Evolutionary conservation across 23 red algal genomes (phyloP).

Genomic region (Gracilaria domingensis): DNA sequence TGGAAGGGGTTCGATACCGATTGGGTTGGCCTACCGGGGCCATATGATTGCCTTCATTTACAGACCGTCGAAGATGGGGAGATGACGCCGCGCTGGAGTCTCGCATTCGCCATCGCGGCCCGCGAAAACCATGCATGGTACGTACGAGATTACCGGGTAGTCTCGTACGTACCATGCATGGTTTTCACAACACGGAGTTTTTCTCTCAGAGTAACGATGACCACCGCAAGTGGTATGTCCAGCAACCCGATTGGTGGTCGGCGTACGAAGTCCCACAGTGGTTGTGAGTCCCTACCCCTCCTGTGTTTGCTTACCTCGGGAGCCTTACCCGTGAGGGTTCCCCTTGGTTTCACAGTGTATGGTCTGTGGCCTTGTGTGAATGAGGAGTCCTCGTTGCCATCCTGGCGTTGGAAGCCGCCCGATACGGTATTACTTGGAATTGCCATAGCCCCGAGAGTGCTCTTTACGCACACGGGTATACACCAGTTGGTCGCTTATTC

Average conservation of each 20-base stretch:
- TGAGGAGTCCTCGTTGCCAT: constrained; percentile 7
- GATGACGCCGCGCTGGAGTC: background rate
- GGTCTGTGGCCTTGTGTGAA: background rate
- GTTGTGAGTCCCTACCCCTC: background rate
- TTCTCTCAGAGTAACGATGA: background rate
- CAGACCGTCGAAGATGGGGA: background rate
- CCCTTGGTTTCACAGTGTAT: background rate
- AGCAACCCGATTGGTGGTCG: background rate
- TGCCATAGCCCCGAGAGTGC: background rate
- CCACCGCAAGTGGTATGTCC: background rate
- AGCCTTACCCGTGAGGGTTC: background rate
- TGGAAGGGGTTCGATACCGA: background rate
- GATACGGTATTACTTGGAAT: constrained; percentile 13
- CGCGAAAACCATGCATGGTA: too few relatives aligned
- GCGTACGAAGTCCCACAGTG: background rate
- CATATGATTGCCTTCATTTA: background rate
- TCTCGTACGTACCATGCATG: background rate
- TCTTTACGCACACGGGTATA: background rate
- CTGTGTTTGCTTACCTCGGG: background rate
- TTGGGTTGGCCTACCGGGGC: background rate
- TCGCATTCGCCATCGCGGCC: background rate
- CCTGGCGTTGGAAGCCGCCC: background rate
- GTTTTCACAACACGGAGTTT: background rate
- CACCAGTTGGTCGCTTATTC: background rate
- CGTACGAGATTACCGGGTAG: too few relatives aligned